Conservation (phyloP, 1,284 basidiomycete genomes). For the Leccinum subrobustum region DNA sequence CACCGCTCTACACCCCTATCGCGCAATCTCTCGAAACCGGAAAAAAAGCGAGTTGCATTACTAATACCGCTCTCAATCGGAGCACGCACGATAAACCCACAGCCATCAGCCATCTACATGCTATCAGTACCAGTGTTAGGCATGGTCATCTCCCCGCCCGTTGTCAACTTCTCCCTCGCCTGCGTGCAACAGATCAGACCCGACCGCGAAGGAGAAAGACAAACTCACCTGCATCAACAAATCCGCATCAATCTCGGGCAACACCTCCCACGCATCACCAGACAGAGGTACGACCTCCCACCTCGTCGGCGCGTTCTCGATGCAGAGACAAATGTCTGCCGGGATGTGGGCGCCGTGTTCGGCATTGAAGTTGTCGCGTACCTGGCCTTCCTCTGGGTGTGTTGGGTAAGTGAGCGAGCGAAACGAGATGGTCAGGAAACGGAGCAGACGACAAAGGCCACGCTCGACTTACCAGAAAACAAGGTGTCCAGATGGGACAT, state of each 20-base stretch:
- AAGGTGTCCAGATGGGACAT: conserved; percentile 56
- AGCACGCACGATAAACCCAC: background rate
- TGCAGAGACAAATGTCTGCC: conserved; percentile 71
- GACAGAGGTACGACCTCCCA: conserved; percentile 62
- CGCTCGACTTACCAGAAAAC: conserved; percentile 52
- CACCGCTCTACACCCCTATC: background rate
- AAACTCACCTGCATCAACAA: conserved; percentile 51
- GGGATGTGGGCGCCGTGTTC: conserved; percentile 72
- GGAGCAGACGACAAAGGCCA: conserved; percentile 1
- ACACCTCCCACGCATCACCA: conserved; percentile 50
- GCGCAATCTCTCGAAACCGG: background rate
- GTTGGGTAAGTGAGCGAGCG: background rate
- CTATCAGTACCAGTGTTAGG: conserved; percentile 19
- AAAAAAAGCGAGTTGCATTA: background rate
- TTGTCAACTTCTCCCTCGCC: conserved; percentile 21
- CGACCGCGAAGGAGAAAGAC: background rate
- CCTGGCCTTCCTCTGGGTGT: conserved; percentile 59
- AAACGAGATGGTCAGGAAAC: conserved; percentile 1
- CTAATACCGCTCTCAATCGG: background rate
- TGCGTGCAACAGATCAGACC: conserved; percentile 1
- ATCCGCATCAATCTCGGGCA: conserved; percentile 60
- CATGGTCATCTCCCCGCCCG: conserved; percentile 11
- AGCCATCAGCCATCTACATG: conserved; percentile 10
- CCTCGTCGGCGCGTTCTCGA: conserved; percentile 67
- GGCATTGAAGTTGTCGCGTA: conserved; percentile 65